Conservation (phyloP, 441 rosid species). For the Croton setiger region DNA sequence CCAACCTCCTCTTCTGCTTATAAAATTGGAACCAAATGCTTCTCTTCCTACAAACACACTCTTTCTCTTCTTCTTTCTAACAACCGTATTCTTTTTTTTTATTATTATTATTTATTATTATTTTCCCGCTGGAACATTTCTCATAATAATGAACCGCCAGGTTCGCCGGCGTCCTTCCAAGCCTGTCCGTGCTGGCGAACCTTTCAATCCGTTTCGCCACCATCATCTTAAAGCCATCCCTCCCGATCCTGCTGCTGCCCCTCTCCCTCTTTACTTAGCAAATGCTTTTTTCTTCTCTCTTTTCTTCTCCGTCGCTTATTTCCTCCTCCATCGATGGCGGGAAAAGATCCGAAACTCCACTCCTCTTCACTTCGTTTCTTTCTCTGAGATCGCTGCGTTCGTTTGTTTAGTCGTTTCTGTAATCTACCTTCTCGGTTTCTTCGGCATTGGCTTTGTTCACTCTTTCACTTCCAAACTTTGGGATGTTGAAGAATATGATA, state of each 20-base stretch:
- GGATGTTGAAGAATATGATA: constrained; percentile 32
- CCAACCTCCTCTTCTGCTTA: too few species aligned
- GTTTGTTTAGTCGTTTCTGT: constrained; percentile 55
- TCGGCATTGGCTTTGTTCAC: constrained; percentile 68
- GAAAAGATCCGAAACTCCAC: constrained; percentile 64
- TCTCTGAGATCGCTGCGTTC: constrained; percentile 55
- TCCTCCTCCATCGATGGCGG: constrained; percentile 66
- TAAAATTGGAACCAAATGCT: too few species aligned
- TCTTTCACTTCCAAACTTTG: constrained; percentile 55
- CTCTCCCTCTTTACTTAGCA: constrained; percentile 59
- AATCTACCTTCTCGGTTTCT: constrained; percentile 67
- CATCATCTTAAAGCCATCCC: constrained; percentile 35
- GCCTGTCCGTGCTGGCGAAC: constrained; percentile 14
- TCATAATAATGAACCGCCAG: constrained; percentile 15
- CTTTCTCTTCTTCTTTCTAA: neutral
- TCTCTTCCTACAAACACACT: too few species aligned
- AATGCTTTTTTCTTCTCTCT: constrained; percentile 68
- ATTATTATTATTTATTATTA: too few species aligned
- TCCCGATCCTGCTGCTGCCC: constrained; percentile 74
- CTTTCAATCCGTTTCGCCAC: neutral
- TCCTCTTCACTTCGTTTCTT: constrained; percentile 63
- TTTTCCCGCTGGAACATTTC: too few species aligned
- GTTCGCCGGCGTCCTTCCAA: constrained; percentile 29
- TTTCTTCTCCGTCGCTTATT: constrained; percentile 71
- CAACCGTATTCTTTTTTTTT: too few species aligned